These are phyloP conservation scores for Colletotrichum tropicicola DNA, from an alignment of 2,329 filamentous ascomycete species.

Conservation along the genomic window DNA sequence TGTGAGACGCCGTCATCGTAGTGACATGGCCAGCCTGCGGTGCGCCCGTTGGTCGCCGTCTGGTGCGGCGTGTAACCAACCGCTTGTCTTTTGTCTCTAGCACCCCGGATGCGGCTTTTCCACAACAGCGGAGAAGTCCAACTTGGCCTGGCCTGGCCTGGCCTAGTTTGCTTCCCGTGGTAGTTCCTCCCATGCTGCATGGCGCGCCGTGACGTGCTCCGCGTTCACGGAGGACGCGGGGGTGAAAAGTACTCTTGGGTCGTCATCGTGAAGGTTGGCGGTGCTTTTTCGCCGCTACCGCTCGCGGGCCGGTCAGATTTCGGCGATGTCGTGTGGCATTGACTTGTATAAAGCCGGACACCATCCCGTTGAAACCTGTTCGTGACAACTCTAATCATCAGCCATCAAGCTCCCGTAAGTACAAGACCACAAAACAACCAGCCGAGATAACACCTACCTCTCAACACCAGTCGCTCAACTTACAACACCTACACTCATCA, in stretches of 20 bases:
- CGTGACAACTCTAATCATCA: slow-evolving; percentile 13
- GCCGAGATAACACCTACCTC: background rate
- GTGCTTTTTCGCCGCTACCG: slow-evolving; percentile 19
- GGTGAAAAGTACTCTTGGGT: background rate
- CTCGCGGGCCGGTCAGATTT: slow-evolving; percentile 22
- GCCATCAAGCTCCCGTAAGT: background rate
- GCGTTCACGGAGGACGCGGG: slow-evolving; percentile 1
- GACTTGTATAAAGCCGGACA: slow-evolving; percentile 26
- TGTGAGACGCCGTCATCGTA: slow-evolving; percentile 26
- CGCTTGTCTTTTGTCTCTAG: background rate
- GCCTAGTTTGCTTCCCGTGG: background rate
- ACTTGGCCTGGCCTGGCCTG: background rate
- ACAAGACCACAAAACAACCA: background rate
- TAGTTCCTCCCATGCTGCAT: slow-evolving; percentile 13
- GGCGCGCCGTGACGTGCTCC: slow-evolving; percentile 23
- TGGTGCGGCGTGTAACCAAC: slow-evolving; percentile 4
- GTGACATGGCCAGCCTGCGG: background rate
- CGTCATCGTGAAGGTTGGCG: slow-evolving; percentile 24
- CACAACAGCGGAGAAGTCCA: slow-evolving; percentile 11
- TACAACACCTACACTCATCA: slow-evolving; percentile 32
- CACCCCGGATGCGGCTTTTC: slow-evolving; percentile 25
- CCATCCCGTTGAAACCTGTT: slow-evolving; percentile 18
- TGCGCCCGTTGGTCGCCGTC: slow-evolving; percentile 28
- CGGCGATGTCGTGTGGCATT: slow-evolving; percentile 19
- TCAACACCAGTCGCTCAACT: background rate